Conservation (phyloP, 192 early-diverging fungal species). For the Endogone sp. region DNA sequence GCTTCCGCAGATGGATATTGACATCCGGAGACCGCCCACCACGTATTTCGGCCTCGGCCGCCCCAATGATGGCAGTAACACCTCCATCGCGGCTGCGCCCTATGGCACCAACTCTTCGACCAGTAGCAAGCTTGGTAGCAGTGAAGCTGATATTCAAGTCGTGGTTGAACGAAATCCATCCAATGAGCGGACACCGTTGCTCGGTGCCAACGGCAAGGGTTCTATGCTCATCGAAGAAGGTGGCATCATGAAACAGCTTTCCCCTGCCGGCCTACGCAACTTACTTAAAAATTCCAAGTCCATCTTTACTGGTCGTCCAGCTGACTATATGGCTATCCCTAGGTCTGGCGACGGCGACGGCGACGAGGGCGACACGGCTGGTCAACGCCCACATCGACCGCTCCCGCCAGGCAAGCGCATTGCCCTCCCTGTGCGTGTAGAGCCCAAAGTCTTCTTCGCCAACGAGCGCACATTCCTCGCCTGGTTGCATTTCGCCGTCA, state of each 20-base stretch:
- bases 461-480: constrained; percentile 92
- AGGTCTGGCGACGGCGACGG: constrained; percentile 7
- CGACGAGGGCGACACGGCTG: constrained; percentile 3
- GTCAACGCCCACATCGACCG: not conserved
- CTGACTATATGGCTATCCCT: not conserved
- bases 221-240: not conserved
- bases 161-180: constrained; percentile 23
- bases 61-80: constrained; percentile 23
- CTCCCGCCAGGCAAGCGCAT: constrained; percentile 47
- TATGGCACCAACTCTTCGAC: constrained; percentile 30
- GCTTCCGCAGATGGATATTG: constrained; percentile 92
- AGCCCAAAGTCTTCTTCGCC: constrained; percentile 91
- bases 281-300: constrained; percentile 28
- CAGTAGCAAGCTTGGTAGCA: constrained; percentile 21
- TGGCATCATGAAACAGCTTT: constrained; percentile 19
- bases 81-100: constrained; percentile 24
- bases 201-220: not conserved
- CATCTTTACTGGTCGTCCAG: constrained; percentile 1
- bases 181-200: constrained; percentile 11
- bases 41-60: constrained; percentile 48
- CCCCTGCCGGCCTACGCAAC: constrained; percentile 24
- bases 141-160: constrained; percentile 14
- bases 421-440: constrained; percentile 60
- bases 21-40: constrained; percentile 79
- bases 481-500: constrained; percentile 78